Evolutionary conservation across 768 basidiomycete genomes (phyloP).

Genomic region (Favolaschia claudopus): DNA sequence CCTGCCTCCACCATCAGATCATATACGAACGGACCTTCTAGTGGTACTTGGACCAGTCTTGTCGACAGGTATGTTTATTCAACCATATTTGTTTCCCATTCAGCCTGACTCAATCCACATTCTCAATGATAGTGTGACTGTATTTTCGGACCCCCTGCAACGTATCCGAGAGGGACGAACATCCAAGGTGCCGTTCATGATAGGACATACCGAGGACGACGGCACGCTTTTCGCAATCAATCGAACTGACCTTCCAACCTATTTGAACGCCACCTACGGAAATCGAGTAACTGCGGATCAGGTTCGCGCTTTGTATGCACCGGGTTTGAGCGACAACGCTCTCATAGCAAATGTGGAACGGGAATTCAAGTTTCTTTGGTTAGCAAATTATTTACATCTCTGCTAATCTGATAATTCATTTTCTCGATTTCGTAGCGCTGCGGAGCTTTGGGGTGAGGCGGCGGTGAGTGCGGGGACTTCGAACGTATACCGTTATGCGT

Average conservation of each 20-base stretch:
- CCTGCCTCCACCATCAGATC: slow-evolving; percentile 25
- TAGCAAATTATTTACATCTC: neutral
- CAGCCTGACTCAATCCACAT: too few relatives aligned
- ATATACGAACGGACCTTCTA: slow-evolving; percentile 23
- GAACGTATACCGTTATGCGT: too few relatives aligned
- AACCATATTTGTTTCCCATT: neutral
- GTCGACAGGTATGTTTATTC: slow-evolving; percentile 21
- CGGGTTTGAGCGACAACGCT: slow-evolving; percentile 17
- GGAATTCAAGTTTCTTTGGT: slow-evolving; percentile 21
- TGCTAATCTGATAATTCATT: too few relatives aligned
- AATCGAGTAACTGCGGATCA: slow-evolving; percentile 7
- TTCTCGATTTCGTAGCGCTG: too few relatives aligned
- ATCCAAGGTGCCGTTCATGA: slow-evolving; percentile 22
- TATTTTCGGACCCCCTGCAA: slow-evolving; percentile 20
- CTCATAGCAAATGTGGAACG: slow-evolving; percentile 13
- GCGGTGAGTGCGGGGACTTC: too few relatives aligned
- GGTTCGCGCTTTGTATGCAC: slow-evolving; percentile 22
- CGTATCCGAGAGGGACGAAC: slow-evolving; percentile 11
- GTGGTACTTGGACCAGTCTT: slow-evolving; percentile 2
- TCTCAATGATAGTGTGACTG: slow-evolving; percentile 3
- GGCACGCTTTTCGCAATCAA: slow-evolving; percentile 18
- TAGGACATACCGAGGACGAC: slow-evolving; percentile 28
- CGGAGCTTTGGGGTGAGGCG: too few relatives aligned
- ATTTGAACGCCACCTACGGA: neutral
- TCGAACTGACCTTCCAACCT: slow-evolving; percentile 14